A percentile compares a stretch with the other conserved stretches of the same genome.
Evolutionary conservation across 1,284 basidiomycete genomes (phyloP).

Genomic region (Cystobasidium pallidum): DNA sequence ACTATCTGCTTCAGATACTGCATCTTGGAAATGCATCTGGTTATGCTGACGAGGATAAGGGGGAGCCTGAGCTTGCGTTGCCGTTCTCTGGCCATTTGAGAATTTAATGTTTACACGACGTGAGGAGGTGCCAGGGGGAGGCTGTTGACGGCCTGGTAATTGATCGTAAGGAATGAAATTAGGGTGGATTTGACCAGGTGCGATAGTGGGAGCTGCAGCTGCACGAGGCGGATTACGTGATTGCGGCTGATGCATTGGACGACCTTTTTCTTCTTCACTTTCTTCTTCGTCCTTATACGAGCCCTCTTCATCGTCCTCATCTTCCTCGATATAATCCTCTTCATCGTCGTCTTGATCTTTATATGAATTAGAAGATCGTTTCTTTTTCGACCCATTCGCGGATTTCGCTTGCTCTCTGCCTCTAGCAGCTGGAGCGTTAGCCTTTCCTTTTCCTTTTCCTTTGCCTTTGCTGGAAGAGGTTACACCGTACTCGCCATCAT

Average conservation of each 20-base stretch:
- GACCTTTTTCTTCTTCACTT: slow-evolving; percentile 9
- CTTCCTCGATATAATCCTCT: slow-evolving; percentile 13
- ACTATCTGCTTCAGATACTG: slow-evolving; percentile 15
- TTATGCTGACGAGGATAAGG: background rate
- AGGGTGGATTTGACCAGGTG: background rate
- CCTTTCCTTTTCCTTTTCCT: slow-evolving; percentile 27
- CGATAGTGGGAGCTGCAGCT: background rate
- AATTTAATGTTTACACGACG: slow-evolving; percentile 3
- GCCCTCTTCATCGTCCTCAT: slow-evolving; percentile 13
- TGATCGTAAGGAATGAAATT: slow-evolving; percentile 2
- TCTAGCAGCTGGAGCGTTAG: background rate
- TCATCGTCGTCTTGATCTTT: slow-evolving; percentile 31
- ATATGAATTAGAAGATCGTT: background rate
- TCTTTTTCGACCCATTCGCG: background rate
- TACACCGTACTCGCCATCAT: slow-evolving; percentile 25
- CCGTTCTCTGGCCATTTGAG: background rate
- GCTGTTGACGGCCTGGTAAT: background rate
- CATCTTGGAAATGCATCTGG: background rate
- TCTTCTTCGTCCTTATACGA: slow-evolving; percentile 6
- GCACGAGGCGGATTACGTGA: slow-evolving; percentile 17
- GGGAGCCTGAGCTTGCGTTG: background rate
- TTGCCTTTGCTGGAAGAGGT: background rate
- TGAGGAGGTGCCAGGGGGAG: background rate
- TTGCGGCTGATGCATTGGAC: background rate
- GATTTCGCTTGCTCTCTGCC: background rate